phyloP scores from a whole-genome alignment of 768 basidiomycete genomes.

The Cyclocybe cylindracea region DNA sequence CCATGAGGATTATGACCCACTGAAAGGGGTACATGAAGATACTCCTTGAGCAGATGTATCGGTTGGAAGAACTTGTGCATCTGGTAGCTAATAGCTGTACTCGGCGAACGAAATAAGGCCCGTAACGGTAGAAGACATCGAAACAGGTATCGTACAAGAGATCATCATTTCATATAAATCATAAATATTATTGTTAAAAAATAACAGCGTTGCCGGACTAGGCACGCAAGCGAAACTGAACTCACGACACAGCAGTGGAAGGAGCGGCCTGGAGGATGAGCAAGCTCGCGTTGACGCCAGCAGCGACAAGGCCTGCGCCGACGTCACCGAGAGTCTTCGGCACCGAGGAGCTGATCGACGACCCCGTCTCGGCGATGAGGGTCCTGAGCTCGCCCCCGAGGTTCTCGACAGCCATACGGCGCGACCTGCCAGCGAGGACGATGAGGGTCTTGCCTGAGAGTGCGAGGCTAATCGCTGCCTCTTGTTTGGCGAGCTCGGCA shows the following conservation, averaged over 20 bases:
- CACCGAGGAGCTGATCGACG: constrained; percentile 48
- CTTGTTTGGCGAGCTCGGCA: constrained; percentile 41
- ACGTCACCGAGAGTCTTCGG: constrained; percentile 74
- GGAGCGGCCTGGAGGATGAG: constrained; percentile 52
- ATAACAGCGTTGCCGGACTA: no score
- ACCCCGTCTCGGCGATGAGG: not conserved
- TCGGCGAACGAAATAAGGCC: no score
- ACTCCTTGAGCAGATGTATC: constrained; percentile 35
- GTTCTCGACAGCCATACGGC: constrained; percentile 62
- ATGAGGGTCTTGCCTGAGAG: constrained; percentile 48
- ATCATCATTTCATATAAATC: no score
- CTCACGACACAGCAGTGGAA: not conserved
- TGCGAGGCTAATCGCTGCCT: constrained; percentile 22
- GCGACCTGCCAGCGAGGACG: constrained; percentile 72
- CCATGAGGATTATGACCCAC: constrained; percentile 19
- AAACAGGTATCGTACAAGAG: no score
- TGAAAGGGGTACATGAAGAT: constrained; percentile 35
- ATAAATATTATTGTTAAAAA: no score
- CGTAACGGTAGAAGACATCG: no score
- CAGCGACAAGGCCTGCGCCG: constrained; percentile 65
- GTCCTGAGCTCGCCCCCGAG: constrained; percentile 55
- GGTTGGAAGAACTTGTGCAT: constrained; percentile 33
- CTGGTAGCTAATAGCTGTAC: no score
- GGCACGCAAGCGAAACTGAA: no score
- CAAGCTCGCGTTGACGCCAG: constrained; percentile 46